Evolutionary conservation across 140 eudicot species (phyloP), one percentile per base, ranked within the genome.

Genomic region (Flaveria floridana): DNA sequence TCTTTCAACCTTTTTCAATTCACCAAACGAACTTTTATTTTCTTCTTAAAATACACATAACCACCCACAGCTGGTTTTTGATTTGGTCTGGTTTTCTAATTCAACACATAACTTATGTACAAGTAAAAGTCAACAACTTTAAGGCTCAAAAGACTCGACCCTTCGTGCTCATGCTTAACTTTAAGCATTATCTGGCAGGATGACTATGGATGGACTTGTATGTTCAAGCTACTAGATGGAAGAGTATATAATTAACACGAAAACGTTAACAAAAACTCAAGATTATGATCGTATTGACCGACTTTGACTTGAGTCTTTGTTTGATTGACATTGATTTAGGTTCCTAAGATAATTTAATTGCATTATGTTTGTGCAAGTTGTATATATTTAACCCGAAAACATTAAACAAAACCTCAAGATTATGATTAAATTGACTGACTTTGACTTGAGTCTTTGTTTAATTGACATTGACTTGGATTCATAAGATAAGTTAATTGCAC

Each of bases 151-250:
- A 76, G 68, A 63, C 78, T 19, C 6, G 16, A 39, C 62, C 68
- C n/a, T 65, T 52, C 55, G 11, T 16, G 62, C 71, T 11, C 37
- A 42, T 30, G 30, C 70, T 77, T 47, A 68, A 56, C 74, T 18
- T 68, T 72, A 30, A 76, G 55, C 82, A 34, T 75, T 78, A 25
- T 75, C 82, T 3, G 71, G 55, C 52, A 77, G 64, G 79, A 56
- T 75, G 4, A 3, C 34, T 0, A 28, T 28, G 34, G 34, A 28
- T 28, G 30, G 30, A 26, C 30, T 28, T 28, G 37, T 47, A 83
- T 42, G 84, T 77, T 85, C 80, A 80, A 66, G 69, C 82, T 65
- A 81, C 73, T 77, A 20, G 84, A 79, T 41, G 77, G 71, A 21
- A 68, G 79, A 58, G 81, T 65, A 76, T 14, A 72, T 46, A 21